These are phyloP conservation scores for Huntiella savannae DNA, from an alignment of 2,329 filamentous ascomycete species.

Conservation along the genomic window DNA sequence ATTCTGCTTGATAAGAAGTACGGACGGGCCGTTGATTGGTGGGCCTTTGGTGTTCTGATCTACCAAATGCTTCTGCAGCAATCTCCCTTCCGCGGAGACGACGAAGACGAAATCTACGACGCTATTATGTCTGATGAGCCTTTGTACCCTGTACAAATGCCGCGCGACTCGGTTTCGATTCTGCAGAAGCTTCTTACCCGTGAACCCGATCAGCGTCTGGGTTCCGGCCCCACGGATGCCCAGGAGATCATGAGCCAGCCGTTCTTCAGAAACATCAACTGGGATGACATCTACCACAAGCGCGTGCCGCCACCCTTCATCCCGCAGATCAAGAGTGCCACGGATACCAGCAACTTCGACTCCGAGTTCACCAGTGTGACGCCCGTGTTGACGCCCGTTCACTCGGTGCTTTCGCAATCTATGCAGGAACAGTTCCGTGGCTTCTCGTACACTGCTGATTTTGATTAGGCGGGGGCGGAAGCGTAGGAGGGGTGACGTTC, in stretches of 20 bases:
- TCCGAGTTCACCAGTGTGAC: constrained; percentile 97
- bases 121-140: constrained; percentile 95
- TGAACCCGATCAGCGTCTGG: constrained; percentile 81
- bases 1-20: constrained; percentile 98
- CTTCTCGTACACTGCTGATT: constrained; percentile 92
- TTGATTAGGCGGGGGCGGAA: constrained; percentile 34
- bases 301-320: constrained; percentile 73
- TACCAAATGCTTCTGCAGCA: constrained; percentile 99
- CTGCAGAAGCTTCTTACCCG: constrained; percentile 91
- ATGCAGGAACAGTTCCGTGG: constrained; percentile 99
- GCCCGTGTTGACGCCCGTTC: constrained; percentile 87
- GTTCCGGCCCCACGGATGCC: constrained; percentile 87
- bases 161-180: constrained; percentile 89
- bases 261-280: constrained; percentile 94
- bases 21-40: constrained; percentile 93
- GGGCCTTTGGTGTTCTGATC: constrained; percentile 96
- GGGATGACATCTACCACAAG: constrained; percentile 98
- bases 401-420: constrained; percentile 94
- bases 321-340: constrained; percentile 74
- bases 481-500: not conserved
- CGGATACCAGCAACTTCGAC: constrained; percentile 99
- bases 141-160: constrained; percentile 97
- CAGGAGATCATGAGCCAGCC: constrained; percentile 98
- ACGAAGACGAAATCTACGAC: constrained; percentile 98
- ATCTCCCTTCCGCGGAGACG: constrained; percentile 94